Evolutionary conservation across 2,329 filamentous ascomycete species (phyloP).

Genomic region (Endocalyx cinctus): DNA sequence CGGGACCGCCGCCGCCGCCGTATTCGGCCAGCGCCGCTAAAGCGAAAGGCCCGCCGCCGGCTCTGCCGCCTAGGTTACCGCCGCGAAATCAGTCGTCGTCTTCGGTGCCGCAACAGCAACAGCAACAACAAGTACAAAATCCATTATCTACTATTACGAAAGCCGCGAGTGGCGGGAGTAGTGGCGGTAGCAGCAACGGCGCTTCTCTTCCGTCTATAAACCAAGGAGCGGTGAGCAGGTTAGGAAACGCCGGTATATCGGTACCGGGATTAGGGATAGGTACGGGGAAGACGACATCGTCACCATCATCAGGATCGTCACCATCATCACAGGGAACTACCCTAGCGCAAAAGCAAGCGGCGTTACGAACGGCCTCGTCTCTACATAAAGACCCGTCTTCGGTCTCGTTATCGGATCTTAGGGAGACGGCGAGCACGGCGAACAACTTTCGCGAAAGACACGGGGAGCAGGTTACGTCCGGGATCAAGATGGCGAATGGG

Average conservation of each 20-base stretch:
- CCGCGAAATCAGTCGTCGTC: conserved; percentile 51
- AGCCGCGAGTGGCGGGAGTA: too few species aligned
- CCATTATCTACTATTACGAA: conserved; percentile 6
- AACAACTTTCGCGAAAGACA: conserved; percentile 69
- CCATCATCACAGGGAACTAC: conserved; percentile 47
- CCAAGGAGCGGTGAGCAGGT: conserved; percentile 56
- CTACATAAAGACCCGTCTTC: conserved; percentile 58
- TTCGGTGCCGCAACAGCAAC: conserved; percentile 38
- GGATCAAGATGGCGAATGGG: conserved; percentile 51
- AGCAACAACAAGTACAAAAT: conserved; percentile 15
- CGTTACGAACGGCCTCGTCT: conserved; percentile 54
- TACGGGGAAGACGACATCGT: conserved; percentile 27
- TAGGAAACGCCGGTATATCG: conserved; percentile 70
- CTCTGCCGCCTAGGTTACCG: conserved; percentile 65
- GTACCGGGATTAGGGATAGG: conserved; percentile 75
- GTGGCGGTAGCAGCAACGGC: too few species aligned
- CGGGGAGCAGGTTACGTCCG: conserved; percentile 61
- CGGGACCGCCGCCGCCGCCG: conserved; percentile 25
- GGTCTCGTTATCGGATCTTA: conserved; percentile 55
- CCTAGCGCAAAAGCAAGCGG: conserved; percentile 61
- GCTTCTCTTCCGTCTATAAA: conserved; percentile 34
- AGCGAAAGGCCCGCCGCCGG: conserved; percentile 38
- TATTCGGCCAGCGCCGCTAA: conserved; percentile 20
- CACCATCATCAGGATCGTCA: conserved; percentile 13
- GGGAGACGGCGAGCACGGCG: conserved; percentile 53